Conservation (phyloP, 371 early-diverging fungal species). For the Circinella umbellata region DNA sequence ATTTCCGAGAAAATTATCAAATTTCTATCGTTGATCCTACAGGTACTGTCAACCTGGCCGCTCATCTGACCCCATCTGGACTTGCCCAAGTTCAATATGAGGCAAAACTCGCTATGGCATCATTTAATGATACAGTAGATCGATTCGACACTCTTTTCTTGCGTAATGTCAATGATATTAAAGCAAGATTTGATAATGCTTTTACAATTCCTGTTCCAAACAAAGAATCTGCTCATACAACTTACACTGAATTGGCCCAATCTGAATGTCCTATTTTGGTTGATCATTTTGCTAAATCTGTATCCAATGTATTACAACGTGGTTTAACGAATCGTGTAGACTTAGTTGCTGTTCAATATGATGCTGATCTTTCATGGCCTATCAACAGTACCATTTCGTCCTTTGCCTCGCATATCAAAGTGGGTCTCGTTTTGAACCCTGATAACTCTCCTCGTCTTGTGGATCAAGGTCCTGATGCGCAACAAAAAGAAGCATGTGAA, state of each 20-base stretch:
- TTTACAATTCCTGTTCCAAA: conserved; percentile 33
- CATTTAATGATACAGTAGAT: conserved; percentile 70
- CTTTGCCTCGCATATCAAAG: conserved; percentile 18
- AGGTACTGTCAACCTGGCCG: conserved; percentile 82
- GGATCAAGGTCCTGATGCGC: conserved; percentile 81
- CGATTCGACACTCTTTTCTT: conserved; percentile 78
- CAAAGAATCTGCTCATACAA: conserved; percentile 14
- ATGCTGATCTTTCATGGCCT: conserved; percentile 36
- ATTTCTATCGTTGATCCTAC: conserved; percentile 86
- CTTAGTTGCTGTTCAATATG: conserved; percentile 57
- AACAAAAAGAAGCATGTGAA: conserved; percentile 62
- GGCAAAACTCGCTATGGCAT: conserved; percentile 62
- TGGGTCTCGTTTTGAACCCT: conserved; percentile 78
- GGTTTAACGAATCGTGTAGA: conserved; percentile 74
- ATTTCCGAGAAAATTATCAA: conserved; percentile 70
- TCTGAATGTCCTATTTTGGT: conserved; percentile 66
- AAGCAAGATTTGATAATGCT: conserved; percentile 70
- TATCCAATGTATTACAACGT: conserved; percentile 59
- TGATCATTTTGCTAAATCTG: conserved; percentile 49
- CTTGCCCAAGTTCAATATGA: conserved; percentile 72
- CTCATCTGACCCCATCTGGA: conserved; percentile 59
- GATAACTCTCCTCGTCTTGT: conserved; percentile 71
- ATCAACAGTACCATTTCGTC: conserved; percentile 22
- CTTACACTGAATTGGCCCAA: conserved; percentile 51
- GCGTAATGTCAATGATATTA: conserved; percentile 66